A percentile compares a stretch with the other conserved stretches of the same genome.
Evolutionary conservation across 345 rosid genomes (phyloP).

Genomic region (Kernera saxatilis): DNA sequence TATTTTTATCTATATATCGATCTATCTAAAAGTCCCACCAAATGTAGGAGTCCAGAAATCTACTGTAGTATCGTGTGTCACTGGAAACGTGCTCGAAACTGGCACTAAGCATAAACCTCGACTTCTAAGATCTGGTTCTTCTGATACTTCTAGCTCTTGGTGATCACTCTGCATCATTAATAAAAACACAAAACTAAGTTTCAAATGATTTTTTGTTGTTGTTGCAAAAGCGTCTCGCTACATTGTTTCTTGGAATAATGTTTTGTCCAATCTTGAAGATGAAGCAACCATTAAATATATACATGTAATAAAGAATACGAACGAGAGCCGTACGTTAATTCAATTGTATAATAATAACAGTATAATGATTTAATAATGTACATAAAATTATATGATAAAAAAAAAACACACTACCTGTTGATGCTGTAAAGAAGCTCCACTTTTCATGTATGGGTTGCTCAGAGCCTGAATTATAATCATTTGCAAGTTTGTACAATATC

Average conservation of each 20-base stretch:
- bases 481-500: conserved; percentile 29
- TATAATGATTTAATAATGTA: conserved; percentile 8
- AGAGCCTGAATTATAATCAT: conserved; percentile 51
- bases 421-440: conserved; percentile 73
- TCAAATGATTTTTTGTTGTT: not conserved
- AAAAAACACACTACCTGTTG: conserved; percentile 47
- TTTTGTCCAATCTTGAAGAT: conserved; percentile 25
- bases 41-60: conserved; percentile 96
- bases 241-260: conserved; percentile 12
- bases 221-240: conserved; percentile 6
- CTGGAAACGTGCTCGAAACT: conserved; percentile 81
- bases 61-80: conserved; percentile 72
- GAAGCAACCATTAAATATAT: conserved; percentile 20
- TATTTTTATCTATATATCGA: conserved; percentile 30
- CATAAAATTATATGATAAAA: not conserved
- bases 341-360: conserved; percentile 14
- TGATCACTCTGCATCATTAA: conserved; percentile 39
- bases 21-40: conserved; percentile 90
- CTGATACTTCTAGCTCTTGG: conserved; percentile 55
- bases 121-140: conserved; percentile 76
- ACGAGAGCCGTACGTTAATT: conserved; percentile 10
- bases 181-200: not conserved
- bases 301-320: conserved; percentile 10
- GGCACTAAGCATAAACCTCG: conserved; percentile 92
- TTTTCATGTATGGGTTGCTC: conserved; percentile 92